Evolutionary conservation across 2,329 filamentous ascomycete species (phyloP).

Genomic region (Juglanconis oblonga): DNA sequence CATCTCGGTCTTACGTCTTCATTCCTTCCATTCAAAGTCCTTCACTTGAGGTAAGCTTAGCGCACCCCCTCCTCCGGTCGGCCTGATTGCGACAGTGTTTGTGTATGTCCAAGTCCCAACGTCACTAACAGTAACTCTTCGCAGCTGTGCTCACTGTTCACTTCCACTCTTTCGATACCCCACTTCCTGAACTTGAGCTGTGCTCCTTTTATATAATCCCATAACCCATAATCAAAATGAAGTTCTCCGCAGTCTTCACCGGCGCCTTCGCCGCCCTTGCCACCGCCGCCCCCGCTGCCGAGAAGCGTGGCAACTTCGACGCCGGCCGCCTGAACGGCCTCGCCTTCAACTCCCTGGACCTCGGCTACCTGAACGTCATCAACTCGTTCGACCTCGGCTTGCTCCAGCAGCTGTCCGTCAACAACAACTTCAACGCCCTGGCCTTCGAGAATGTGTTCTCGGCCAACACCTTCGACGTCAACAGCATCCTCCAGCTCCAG

Average conservation of each 20-base stretch:
- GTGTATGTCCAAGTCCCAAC: conserved; percentile 22
- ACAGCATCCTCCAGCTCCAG: conserved; percentile 38
- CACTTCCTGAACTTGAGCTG: conserved; percentile 42
- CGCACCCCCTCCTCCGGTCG: too few species aligned
- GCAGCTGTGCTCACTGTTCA: conserved; percentile 48
- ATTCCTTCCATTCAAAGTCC: conserved; percentile 37
- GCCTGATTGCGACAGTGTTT: background rate
- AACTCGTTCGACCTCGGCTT: conserved; percentile 44
- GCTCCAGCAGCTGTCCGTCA: conserved; percentile 37
- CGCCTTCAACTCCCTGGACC: conserved; percentile 38
- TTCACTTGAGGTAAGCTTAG: conserved; percentile 42
- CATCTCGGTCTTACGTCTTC: conserved; percentile 29
- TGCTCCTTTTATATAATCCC: conserved; percentile 33
- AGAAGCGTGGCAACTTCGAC: conserved; percentile 36
- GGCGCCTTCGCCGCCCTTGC: conserved; percentile 43
- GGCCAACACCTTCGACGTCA: conserved; percentile 38
- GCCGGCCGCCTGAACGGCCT: conserved; percentile 38
- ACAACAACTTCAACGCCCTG: conserved; percentile 45
- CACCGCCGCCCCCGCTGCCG: conserved; percentile 40
- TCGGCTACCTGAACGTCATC: conserved; percentile 45
- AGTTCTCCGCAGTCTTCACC: conserved; percentile 43
- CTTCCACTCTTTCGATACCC: conserved; percentile 38
- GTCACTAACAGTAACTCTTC: background rate
- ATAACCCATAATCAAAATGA: conserved; percentile 40
- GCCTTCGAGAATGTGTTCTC: conserved; percentile 41